These are phyloP conservation scores for Prunus mume DNA, from an alignment of 306 rosid genomes.

Conservation along the genomic window DNA sequence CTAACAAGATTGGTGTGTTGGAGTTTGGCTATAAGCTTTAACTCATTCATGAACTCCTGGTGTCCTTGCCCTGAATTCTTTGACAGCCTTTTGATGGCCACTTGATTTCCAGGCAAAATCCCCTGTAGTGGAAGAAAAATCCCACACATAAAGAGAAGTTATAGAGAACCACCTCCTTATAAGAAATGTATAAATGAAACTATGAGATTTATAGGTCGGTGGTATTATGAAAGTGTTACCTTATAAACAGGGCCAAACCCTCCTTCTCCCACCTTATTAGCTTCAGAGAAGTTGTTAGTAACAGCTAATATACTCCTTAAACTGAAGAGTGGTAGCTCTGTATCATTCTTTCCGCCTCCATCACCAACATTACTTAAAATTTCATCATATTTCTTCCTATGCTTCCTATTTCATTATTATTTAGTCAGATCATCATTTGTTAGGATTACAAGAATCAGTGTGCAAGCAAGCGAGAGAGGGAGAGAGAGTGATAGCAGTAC, in stretches of 20 bases:
- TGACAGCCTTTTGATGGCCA: slow-evolving; percentile 51
- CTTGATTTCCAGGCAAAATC: slow-evolving; percentile 26
- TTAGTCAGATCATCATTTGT: background rate
- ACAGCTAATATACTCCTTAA: slow-evolving; percentile 32
- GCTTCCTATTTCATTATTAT: background rate
- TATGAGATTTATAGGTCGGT: background rate
- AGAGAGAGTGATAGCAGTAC: background rate
- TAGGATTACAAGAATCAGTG: no score
- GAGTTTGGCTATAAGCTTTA: slow-evolving; percentile 43
- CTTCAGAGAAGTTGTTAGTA: slow-evolving; percentile 41
- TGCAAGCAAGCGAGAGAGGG: no score
- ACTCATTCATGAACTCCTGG: slow-evolving; percentile 44
- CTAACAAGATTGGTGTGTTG: slow-evolving; percentile 50
- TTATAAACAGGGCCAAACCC: slow-evolving; percentile 64
- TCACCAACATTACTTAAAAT: slow-evolving; percentile 2
- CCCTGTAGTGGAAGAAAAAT: slow-evolving; percentile 22
- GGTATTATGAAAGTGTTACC: slow-evolving; percentile 21
- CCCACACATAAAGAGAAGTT: background rate
- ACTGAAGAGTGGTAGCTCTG: slow-evolving; percentile 38
- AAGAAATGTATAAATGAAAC: background rate
- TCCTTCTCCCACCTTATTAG: slow-evolving; percentile 53
- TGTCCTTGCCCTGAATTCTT: slow-evolving; percentile 47
- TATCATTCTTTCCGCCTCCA: slow-evolving; percentile 25
- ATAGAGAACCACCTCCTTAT: background rate
- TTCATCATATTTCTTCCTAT: background rate